These are phyloP conservation scores for Aureobasidium subglaciale DNA, from an alignment of 2,329 filamentous ascomycete genomes.

Conservation along the genomic window DNA sequence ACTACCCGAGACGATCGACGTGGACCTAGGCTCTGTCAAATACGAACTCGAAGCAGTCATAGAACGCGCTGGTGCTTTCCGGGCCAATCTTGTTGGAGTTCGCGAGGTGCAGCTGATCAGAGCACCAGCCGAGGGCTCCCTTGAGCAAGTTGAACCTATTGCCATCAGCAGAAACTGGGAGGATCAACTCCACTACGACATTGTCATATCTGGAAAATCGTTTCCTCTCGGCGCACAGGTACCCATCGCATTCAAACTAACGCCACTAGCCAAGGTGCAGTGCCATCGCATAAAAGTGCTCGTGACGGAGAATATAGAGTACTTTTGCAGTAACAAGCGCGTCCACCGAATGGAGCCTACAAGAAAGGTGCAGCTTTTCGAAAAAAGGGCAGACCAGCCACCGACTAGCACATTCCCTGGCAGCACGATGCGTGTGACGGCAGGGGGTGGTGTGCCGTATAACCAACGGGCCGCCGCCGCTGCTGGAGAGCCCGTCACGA, in stretches of 20 bases:
- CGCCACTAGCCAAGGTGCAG: slow-evolving; percentile 85
- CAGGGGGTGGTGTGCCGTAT: slow-evolving; percentile 72
- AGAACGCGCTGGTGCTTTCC: slow-evolving; percentile 82
- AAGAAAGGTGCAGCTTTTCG: slow-evolving; percentile 77
- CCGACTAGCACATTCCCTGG: slow-evolving; percentile 65
- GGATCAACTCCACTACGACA: slow-evolving; percentile 90
- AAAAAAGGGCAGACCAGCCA: slow-evolving; percentile 76
- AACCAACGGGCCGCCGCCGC: slow-evolving; percentile 51
- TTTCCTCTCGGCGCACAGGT: slow-evolving; percentile 84
- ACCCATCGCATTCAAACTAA: slow-evolving; percentile 89
- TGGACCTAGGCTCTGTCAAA: slow-evolving; percentile 78
- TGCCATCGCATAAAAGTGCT: slow-evolving; percentile 89
- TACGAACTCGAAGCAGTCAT: slow-evolving; percentile 82
- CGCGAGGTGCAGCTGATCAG: slow-evolving; percentile 81
- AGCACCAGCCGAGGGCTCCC: slow-evolving; percentile 76
- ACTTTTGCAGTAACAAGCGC: slow-evolving; percentile 78
- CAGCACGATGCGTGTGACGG: slow-evolving; percentile 68
- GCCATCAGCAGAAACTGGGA: slow-evolving; percentile 92
- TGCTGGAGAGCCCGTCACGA: slow-evolving; percentile 47
- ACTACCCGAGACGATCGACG: slow-evolving; percentile 74
- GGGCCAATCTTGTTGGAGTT: slow-evolving; percentile 73
- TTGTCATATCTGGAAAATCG: slow-evolving; percentile 91
- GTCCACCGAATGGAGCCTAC: slow-evolving; percentile 79
- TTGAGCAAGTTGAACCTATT: slow-evolving; percentile 88
- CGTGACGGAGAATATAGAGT: slow-evolving; percentile 83